Evolutionary conservation across 805 yeast species (phyloP).

Genomic region (Debaryomyces hansenii): DNA sequence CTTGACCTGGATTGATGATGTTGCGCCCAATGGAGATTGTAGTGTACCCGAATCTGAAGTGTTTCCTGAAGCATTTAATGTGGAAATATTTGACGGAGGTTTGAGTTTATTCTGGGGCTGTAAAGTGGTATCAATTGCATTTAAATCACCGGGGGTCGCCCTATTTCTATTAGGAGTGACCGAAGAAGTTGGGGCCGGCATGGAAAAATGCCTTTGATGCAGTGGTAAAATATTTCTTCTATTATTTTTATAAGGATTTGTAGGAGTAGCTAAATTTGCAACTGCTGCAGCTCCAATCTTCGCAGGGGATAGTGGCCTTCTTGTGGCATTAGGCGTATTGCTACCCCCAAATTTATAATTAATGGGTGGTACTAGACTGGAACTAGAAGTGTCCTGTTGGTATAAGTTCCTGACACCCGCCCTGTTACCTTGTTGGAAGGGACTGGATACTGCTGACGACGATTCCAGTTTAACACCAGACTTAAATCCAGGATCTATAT

Average conservation of each 20-base stretch:
- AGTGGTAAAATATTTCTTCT: constrained; percentile 9
- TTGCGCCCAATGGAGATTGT: constrained; percentile 24
- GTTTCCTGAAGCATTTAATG: not conserved
- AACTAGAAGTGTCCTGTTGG: constrained; percentile 21
- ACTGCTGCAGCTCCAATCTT: constrained; percentile 74
- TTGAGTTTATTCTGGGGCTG: constrained; percentile 4
- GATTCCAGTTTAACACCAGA: not conserved
- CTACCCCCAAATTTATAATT: constrained; percentile 37
- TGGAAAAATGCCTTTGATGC: constrained; percentile 44
- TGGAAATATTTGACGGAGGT: not conserved
- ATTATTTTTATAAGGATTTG: constrained; percentile 27
- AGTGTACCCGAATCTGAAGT: constrained; percentile 1
- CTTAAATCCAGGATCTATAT: not conserved
- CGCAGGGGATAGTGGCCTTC: constrained; percentile 63
- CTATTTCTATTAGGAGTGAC: not conserved
- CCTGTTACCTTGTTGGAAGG: constrained; percentile 12
- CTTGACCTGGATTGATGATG: constrained; percentile 41
- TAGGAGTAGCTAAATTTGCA: constrained; percentile 44
- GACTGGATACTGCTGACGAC: constrained; percentile 6
- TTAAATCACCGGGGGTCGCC: not conserved
- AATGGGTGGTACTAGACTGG: constrained; percentile 32
- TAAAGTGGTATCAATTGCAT: not conserved
- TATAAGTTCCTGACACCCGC: not conserved
- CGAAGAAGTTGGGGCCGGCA: constrained; percentile 28
- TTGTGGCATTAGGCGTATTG: constrained; percentile 7